Percentiles rank a stretch among this genome's conserved stretches.
phyloP scores from a whole-genome alignment of 2,329 filamentous ascomycete genomes.

The Periconia sp. region DNA sequence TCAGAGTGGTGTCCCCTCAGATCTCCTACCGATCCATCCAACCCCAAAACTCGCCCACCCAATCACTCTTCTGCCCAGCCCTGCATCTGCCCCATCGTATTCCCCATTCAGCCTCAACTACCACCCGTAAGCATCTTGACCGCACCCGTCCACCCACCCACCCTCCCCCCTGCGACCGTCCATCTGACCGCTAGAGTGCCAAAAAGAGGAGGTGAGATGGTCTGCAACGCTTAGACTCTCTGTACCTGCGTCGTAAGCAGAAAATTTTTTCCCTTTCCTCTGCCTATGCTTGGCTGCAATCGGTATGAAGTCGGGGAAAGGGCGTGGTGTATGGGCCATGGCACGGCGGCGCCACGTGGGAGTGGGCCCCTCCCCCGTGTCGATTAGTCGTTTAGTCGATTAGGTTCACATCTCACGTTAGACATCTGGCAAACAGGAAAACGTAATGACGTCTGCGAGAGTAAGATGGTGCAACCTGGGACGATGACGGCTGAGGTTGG shows the following conservation, averaged over 20 bases:
- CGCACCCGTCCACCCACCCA: background rate
- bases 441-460: no score
- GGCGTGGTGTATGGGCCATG: no score
- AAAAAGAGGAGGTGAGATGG: background rate
- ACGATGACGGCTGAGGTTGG: no score
- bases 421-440: background rate
- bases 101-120: constrained; percentile 1
- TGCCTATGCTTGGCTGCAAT: no score
- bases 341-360: constrained; percentile 6
- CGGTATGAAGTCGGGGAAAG: no score
- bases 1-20: no score
- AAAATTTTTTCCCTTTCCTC: constrained; percentile 1
- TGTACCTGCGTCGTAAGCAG: constrained; percentile 5
- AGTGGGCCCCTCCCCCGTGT: constrained; percentile 3
- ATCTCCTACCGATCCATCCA: no score
- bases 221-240: background rate
- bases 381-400: no score
- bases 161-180: background rate
- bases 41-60: no score
- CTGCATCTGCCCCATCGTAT: background rate
- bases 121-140: constrained; percentile 1
- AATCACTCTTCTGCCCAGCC: no score
- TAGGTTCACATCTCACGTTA: constrained; percentile 2
- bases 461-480: no score
- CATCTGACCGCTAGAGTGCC: background rate